Evolutionary conservation across 192 early-diverging fungal genomes (phyloP), one percentile per base, ranked within the genome.

Genomic region (Allomyces macrogynus): DNA sequence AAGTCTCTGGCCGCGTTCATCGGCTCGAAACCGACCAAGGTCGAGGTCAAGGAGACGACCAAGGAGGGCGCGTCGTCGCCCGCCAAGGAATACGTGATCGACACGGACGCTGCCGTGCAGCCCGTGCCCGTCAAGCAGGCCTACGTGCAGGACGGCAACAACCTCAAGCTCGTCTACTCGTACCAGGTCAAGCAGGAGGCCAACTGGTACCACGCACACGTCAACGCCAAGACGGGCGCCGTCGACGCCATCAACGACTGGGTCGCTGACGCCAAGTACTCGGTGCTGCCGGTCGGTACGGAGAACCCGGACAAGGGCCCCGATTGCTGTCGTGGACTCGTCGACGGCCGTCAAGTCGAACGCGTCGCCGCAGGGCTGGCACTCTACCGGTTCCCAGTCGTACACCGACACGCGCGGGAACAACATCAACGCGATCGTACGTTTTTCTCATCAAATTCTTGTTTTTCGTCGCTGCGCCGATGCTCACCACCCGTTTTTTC

Each of bases 181-280:
- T 66, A 93, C 20, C 75, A 84, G 61, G 67, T 90, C 22, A 84
- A 92, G 68, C 82, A 90, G 73, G 72, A 82, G 61, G 80, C 84
- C 66, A 84, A 93, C 73, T 93, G 89, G 87, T 85, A 83, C 76
- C 79, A 87, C 67, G 85, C 77, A 4, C 84, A 86, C 43, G 76
- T 91, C 10, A 74, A 87, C 63, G 75, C 83, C 0, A 68, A 78
- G 32, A 72, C 67, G 27, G 86, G 88, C 8, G 71, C 82, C 24
- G 75, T 93, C 5, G 65, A 86, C 43, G 69, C 78, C 23, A 72
- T 96, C 23, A 72, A 88, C 40, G 91, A 92, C 77, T 96, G 93
- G 93, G 86, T 89, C 11, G 69, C 82, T 16, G 80, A 89, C 65
- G 85, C 83, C 16, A 72, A 78, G 26, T 96, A 86, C 80, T 86